Conservation (phyloP, 140 eudicot genomes). For the Cichorium intybus region DNA sequence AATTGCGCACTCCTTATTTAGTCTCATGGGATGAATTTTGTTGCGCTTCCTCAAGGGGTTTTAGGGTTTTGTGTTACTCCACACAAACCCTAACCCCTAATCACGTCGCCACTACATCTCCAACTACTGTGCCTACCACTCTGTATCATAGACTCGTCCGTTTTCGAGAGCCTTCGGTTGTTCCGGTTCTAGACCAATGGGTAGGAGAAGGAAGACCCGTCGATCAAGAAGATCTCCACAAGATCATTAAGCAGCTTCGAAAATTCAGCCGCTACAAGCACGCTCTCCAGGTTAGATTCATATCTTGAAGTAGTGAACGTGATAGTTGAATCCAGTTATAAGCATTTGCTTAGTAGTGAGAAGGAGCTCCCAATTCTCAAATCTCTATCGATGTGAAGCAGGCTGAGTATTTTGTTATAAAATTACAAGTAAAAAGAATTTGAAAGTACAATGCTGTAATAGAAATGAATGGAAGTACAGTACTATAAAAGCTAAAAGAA, state of each 20-base stretch:
- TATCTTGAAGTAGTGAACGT: not conserved
- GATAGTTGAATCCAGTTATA: slow-evolving; percentile 3
- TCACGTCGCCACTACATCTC: slow-evolving; percentile 1
- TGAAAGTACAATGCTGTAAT: too few relatives aligned
- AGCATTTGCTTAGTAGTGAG: not conserved
- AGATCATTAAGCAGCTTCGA: slow-evolving; percentile 35
- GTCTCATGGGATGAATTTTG: slow-evolving; percentile 1
- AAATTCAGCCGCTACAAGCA: slow-evolving; percentile 45
- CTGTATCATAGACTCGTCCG: slow-evolving; percentile 31
- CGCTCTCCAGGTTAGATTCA: slow-evolving; percentile 60
- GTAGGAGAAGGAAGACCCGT: slow-evolving; percentile 36
- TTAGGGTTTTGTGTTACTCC: slow-evolving; percentile 27
- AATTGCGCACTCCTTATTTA: slow-evolving; percentile 1
- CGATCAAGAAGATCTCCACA: slow-evolving; percentile 32
- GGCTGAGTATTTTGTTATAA: too few relatives aligned
- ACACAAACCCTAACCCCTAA: slow-evolving; percentile 17
- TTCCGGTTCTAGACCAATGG: slow-evolving; percentile 49
- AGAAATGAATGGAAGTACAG: too few relatives aligned
- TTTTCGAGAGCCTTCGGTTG: slow-evolving; percentile 27
- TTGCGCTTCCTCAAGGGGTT: not conserved
- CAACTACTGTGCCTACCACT: slow-evolving; percentile 15
- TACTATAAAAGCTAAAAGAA: too few relatives aligned
- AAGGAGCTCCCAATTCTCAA: too few relatives aligned
- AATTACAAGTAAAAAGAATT: too few relatives aligned
- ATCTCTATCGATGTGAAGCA: too few relatives aligned